Conservation (phyloP, 805 yeast species). For the Metschnikowia matae region DNA sequence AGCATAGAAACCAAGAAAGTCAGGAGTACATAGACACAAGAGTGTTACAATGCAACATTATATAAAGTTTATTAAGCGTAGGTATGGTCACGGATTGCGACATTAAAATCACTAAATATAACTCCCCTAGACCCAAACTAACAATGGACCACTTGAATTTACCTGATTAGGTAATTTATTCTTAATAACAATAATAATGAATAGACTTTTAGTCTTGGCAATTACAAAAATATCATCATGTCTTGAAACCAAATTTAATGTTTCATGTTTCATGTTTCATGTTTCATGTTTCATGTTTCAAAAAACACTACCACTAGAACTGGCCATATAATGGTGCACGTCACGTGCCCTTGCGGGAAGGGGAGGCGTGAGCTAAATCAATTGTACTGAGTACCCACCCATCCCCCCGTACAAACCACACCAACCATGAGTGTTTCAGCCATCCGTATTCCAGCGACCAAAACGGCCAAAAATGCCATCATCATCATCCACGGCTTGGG, state of each 20-base stretch:
- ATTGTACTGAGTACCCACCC: not conserved
- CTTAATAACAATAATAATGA: not conserved
- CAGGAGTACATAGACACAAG: not conserved
- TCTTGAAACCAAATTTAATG: too few species aligned
- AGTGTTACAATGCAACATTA: too few species aligned
- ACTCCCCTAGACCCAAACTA: too few species aligned
- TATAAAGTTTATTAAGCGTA: too few species aligned
- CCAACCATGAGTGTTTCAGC: constrained; percentile 20
- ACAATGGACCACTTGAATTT: too few species aligned
- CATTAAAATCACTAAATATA: too few species aligned
- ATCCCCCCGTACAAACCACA: not conserved
- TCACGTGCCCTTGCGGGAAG: constrained; percentile 1
- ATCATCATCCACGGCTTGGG: constrained; percentile 90
- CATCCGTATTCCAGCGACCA: constrained; percentile 26
- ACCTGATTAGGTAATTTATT: too few species aligned
- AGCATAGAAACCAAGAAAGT: constrained; percentile 3
- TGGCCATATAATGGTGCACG: not conserved
- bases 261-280: too few species aligned
- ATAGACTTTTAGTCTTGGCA: not conserved
- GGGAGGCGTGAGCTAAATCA: not conserved
- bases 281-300: too few species aligned
- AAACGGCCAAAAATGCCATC: constrained; percentile 47
- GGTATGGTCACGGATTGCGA: too few species aligned
- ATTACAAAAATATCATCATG: too few species aligned
- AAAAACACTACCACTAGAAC: too few species aligned